A percentile compares a stretch with the other conserved stretches of the same genome.
These are phyloP conservation scores for Eucommia ulmoides DNA, from an alignment of 257 asterid genomes.

Conservation along the genomic window DNA sequence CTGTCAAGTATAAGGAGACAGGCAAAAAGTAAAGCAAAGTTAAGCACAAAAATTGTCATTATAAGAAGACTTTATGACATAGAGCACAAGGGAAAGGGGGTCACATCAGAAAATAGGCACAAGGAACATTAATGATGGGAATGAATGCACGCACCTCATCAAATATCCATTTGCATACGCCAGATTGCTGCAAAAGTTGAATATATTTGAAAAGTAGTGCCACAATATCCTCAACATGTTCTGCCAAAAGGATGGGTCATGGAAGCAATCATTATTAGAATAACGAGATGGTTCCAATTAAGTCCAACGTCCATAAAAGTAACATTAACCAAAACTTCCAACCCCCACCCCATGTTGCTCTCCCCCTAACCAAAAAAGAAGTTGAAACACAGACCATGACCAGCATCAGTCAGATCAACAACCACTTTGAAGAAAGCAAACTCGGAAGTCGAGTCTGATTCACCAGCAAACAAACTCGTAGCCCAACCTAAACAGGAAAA, in stretches of 20 bases:
- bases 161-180: background rate
- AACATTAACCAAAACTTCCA: background rate
- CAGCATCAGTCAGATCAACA: background rate
- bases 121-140: too few species aligned
- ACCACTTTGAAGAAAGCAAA: background rate
- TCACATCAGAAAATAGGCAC: too few species aligned
- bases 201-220: background rate
- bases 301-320: too few species aligned
- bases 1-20: too few species aligned
- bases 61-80: too few species aligned
- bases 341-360: conserved; percentile 3
- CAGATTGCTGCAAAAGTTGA: background rate
- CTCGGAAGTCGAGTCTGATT: background rate
- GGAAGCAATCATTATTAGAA: too few species aligned
- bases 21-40: too few species aligned
- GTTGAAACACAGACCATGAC: conserved; percentile 30
- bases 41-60: too few species aligned
- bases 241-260: too few species aligned
- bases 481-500: conserved; percentile 25
- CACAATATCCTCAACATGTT: background rate
- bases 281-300: too few species aligned
- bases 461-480: background rate
- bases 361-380: background rate
- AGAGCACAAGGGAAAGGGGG: too few species aligned
- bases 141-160: conserved; percentile 1